Evolutionary conservation across 2,329 filamentous ascomycete genomes (phyloP), one percentile per base, ranked within the genome.

Genomic region (Didymella sp.): DNA sequence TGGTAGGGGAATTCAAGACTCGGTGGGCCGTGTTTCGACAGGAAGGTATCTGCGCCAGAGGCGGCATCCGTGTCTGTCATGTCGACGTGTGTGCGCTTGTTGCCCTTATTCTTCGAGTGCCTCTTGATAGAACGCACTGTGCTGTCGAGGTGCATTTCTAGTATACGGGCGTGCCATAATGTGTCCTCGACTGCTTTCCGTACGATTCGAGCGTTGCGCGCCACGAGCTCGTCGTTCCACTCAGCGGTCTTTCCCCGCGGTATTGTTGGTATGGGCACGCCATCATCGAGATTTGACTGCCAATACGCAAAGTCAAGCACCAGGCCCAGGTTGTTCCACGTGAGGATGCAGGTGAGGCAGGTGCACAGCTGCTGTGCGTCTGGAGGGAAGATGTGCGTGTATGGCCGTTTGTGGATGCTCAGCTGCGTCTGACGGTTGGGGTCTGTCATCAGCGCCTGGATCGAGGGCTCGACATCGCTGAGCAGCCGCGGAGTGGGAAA

Each of bases 221-320:
- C 69, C 1, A 84, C 66, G 1, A 87, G 75, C 6, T 73, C 50
- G 17, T 63, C 56, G 62, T 87, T 86, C 84, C 84, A 86, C 17
- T 74, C 66, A 0, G 82, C 80, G 6, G 66, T 53, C 6, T 71
- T 73, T 0, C 84, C 84, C 1, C 83, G 76, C 0, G 78, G 73
- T 25, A 86, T 79, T 31, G 80, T 79, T 0, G 82, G 82, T 1
- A 87, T 81, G 0, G 84, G 83, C 15, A 81, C 76, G 1, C 82
- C 79, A 0, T 66, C 61, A 54, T 87, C 81, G 7, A 87, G 77
- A 40, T 82, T 66, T 1, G 64, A 41, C 63, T 86, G 85, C 81
- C 84, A 87, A 64, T 83, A 76, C 0, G 82, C 79, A 62, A 87
- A 83, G 63, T 87, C 85, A 11, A 86, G 77, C 12, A 80, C 73